Evolutionary conservation across 2,329 filamentous ascomycete genomes (phyloP).

Genomic region (Penicillium sp.): DNA sequence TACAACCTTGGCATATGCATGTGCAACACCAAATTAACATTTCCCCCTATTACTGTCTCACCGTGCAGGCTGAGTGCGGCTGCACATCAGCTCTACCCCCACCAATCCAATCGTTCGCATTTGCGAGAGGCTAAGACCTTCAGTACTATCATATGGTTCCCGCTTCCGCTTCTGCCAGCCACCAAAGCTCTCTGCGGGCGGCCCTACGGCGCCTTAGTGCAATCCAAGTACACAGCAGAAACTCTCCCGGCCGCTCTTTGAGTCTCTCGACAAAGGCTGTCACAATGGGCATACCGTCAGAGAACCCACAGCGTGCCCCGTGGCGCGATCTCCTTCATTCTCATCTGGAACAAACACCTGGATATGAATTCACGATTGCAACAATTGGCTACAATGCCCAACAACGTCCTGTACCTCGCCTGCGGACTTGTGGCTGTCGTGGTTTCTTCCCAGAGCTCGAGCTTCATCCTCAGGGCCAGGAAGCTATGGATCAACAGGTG

Average conservation of each 20-base stretch:
- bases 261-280: not conserved
- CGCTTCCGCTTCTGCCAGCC: not conserved
- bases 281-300: conserved; percentile 10
- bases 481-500: conserved; percentile 52
- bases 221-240: not conserved
- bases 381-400: conserved; percentile 20
- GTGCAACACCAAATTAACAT: not conserved
- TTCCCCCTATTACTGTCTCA: not conserved
- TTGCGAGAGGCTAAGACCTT: not conserved
- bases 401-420: conserved; percentile 26
- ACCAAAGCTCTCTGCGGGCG: not conserved
- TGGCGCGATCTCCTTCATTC: conserved; percentile 27
- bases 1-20: not conserved
- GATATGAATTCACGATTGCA: conserved; percentile 27
- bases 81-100: not conserved
- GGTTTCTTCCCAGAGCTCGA: conserved; percentile 69
- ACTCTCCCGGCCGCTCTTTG: not conserved
- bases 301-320: conserved; percentile 18
- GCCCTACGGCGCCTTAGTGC: conserved; percentile 1
- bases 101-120: not conserved
- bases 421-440: conserved; percentile 73
- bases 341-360: conserved; percentile 22
- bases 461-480: conserved; percentile 71
- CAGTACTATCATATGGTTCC: not conserved
- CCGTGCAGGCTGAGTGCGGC: not conserved